Evolutionary conservation across 75 land plant species (phyloP).

Genomic region (Ceratopteris richardii): DNA sequence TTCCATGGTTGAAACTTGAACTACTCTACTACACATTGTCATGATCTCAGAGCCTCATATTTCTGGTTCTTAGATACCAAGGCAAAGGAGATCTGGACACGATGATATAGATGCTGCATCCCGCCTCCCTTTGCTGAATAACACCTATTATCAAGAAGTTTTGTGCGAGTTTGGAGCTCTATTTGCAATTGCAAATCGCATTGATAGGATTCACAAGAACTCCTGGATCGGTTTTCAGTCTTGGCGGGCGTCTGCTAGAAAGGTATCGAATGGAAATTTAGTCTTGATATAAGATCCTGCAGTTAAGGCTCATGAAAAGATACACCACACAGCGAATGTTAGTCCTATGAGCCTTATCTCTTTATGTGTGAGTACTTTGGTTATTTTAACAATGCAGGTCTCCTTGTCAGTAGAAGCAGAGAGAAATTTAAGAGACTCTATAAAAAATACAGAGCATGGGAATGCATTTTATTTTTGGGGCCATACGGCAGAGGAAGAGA

Average conservation of each 20-base stretch:
- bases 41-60: neutral
- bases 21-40: too few relatives aligned
- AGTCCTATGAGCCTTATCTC: too few relatives aligned
- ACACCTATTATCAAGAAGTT: slow-evolving; percentile 52
- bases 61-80: slow-evolving; percentile 37
- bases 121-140: slow-evolving; percentile 65
- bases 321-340: too few relatives aligned
- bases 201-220: slow-evolving; percentile 72
- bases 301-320: too few relatives aligned
- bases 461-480: slow-evolving; percentile 93
- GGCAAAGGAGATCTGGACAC: slow-evolving; percentile 40
- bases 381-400: slow-evolving; percentile 35
- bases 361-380: too few relatives aligned
- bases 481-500: slow-evolving; percentile 21
- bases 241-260: slow-evolving; percentile 82
- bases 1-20: too few relatives aligned
- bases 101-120: slow-evolving; percentile 84
- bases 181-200: slow-evolving; percentile 68
- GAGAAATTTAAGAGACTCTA: slow-evolving; percentile 36
- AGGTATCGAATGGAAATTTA: slow-evolving; percentile 37
- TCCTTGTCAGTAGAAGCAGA: slow-evolving; percentile 74
- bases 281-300: neutral
- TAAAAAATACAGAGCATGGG: slow-evolving; percentile 38
- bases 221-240: slow-evolving; percentile 99
- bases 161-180: slow-evolving; percentile 87